Conservation (phyloP, 2,329 filamentous ascomycete species). For the Beauveria asiatica region DNA sequence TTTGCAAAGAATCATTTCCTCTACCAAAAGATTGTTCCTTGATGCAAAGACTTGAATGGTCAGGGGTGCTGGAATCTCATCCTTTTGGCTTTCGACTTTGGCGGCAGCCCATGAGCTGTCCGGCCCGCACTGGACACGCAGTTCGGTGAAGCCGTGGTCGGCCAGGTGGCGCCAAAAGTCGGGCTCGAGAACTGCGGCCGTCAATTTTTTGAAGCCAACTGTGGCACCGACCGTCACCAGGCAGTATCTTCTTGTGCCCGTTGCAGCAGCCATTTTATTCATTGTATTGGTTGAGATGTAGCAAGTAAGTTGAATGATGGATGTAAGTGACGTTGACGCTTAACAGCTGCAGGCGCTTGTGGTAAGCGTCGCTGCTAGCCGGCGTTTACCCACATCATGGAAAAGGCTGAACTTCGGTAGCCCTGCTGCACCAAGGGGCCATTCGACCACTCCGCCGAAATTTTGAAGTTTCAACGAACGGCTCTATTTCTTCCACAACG, state of each 20-base stretch:
- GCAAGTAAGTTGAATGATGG: background rate
- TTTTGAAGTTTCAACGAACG: conserved; percentile 21
- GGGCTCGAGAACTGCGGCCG: conserved; percentile 54
- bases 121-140: conserved; percentile 75
- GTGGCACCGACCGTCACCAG: conserved; percentile 93
- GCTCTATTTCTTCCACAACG: conserved; percentile 14
- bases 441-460: conserved; percentile 19
- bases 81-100: conserved; percentile 14
- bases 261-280: conserved; percentile 1
- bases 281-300: background rate
- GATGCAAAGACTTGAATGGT: conserved; percentile 24
- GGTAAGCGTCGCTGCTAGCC: background rate
- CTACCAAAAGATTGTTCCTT: conserved; percentile 26
- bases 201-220: conserved; percentile 66
- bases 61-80: conserved; percentile 20
- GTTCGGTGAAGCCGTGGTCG: conserved; percentile 54
- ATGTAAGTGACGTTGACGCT: conserved; percentile 4
- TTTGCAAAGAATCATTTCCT: conserved; percentile 48
- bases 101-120: conserved; percentile 37
- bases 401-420: conserved; percentile 8
- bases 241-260: conserved; percentile 36
- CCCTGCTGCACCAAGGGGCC: background rate
- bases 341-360: conserved; percentile 11
- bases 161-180: conserved; percentile 55
- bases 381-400: background rate